phyloP scores from a whole-genome alignment of 2,329 filamentous ascomycete species.

The Apiospora saccharicola region DNA sequence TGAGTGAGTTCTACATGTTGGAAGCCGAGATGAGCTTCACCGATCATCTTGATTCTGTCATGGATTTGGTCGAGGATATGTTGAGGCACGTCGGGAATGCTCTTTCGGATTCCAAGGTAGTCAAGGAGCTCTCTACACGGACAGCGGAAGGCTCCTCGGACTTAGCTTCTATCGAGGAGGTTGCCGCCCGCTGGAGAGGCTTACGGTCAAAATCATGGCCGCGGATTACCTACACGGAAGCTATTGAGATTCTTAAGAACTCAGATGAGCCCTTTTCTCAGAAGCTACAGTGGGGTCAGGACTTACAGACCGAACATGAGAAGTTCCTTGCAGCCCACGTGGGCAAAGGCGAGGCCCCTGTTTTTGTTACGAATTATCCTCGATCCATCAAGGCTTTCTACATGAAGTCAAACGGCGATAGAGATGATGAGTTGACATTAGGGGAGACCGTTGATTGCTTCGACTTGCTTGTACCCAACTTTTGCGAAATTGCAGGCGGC shows the following conservation, averaged over 20 bases:
- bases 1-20: conserved; percentile 99
- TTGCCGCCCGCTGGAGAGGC: conserved; percentile 76
- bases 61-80: conserved; percentile 82
- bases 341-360: conserved; percentile 64
- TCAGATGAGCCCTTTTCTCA: conserved; percentile 71
- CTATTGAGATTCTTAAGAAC: conserved; percentile 72
- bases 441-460: conserved; percentile 82
- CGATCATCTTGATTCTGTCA: conserved; percentile 72
- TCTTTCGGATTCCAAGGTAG: conserved; percentile 51
- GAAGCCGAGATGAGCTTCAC: conserved; percentile 89
- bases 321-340: conserved; percentile 75
- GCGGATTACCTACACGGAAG: conserved; percentile 82
- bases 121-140: conserved; percentile 52
- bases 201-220: conserved; percentile 72
- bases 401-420: conserved; percentile 57
- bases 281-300: conserved; percentile 73
- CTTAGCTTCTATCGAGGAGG: conserved; percentile 54
- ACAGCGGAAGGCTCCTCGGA: conserved; percentile 52
- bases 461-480: conserved; percentile 84
- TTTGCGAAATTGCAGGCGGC: conserved; percentile 87
- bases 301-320: conserved; percentile 92
- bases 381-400: conserved; percentile 90
- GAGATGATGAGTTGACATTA: conserved; percentile 27
- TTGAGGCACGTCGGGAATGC: conserved; percentile 61
- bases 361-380: conserved; percentile 97